Evolutionary conservation across 2,329 filamentous ascomycete species (phyloP).

Genomic region (Lachnellula cervina): DNA sequence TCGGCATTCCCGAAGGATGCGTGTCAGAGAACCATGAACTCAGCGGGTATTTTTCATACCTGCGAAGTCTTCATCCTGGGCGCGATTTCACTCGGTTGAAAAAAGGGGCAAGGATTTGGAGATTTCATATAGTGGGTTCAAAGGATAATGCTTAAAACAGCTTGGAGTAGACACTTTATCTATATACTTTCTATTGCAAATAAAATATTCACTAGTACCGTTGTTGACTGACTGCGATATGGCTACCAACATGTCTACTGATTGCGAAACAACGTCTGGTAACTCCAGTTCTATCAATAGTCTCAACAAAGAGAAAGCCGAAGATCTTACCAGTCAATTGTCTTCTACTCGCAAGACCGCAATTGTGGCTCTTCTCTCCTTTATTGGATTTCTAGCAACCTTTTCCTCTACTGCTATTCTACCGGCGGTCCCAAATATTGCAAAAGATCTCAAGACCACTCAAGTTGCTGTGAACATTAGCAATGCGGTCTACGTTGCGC

Average conservation of each 20-base stretch:
- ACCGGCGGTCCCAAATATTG: conserved; percentile 37
- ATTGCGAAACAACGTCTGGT: background rate
- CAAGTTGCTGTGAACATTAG: conserved; percentile 21
- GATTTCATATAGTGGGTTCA: too few species aligned
- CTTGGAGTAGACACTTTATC: too few species aligned
- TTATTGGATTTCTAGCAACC: conserved; percentile 17
- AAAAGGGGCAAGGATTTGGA: too few species aligned
- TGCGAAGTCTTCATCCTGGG: too few species aligned
- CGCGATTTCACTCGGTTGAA: too few species aligned
- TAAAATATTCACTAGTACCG: too few species aligned
- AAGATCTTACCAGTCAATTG: background rate
- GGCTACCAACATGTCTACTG: background rate
- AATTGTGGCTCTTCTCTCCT: background rate
- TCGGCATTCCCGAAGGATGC: too few species aligned
- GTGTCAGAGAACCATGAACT: too few species aligned
- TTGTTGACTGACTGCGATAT: too few species aligned
- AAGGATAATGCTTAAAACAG: too few species aligned
- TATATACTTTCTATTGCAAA: too few species aligned
- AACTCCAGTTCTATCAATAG: background rate
- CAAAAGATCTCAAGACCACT: conserved; percentile 34
- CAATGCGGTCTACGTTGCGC: conserved; percentile 12
- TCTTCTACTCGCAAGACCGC: background rate
- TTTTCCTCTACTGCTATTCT: conserved; percentile 40
- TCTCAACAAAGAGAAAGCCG: background rate
- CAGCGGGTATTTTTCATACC: too few species aligned